These are phyloP conservation scores for Volvariella volvacea DNA, from an alignment of 1,284 basidiomycete genomes.

Conservation along the genomic window DNA sequence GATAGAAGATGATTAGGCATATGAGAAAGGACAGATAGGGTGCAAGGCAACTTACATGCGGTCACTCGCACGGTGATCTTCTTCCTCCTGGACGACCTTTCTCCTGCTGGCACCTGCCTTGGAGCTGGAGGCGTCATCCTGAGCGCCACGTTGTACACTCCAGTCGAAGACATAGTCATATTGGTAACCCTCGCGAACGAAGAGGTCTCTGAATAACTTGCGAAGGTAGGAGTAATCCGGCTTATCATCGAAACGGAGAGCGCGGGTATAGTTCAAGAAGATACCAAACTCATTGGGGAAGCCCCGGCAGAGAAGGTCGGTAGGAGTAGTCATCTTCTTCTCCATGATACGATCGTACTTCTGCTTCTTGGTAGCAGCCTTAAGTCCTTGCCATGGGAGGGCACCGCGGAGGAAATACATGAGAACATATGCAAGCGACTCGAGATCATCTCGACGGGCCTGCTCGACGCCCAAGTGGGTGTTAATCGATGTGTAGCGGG, in stretches of 20 bases:
- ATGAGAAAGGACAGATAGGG: constrained; percentile 15
- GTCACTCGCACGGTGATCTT: constrained; percentile 71
- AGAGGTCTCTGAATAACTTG: constrained; percentile 96
- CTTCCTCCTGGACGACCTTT: constrained; percentile 76
- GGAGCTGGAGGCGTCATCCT: constrained; percentile 58
- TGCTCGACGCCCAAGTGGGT: constrained; percentile 98
- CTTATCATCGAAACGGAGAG: constrained; percentile 96
- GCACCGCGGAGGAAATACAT: constrained; percentile 98
- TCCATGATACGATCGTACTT: constrained; percentile 99
- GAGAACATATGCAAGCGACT: constrained; percentile 93
- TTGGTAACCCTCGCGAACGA: constrained; percentile 94
- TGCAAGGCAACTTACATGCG: constrained; percentile 55
- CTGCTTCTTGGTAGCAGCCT: constrained; percentile 99
- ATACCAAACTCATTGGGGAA: constrained; percentile 98
- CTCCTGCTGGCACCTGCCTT: constrained; percentile 55
- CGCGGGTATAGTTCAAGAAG: constrained; percentile 96
- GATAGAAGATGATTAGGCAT: constrained; percentile 13
- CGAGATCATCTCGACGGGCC: constrained; percentile 92
- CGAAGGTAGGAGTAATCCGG: constrained; percentile 97
- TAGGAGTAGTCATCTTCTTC: constrained; percentile 99
- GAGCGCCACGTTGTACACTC: constrained; percentile 79
- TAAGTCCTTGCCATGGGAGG: constrained; percentile 96
- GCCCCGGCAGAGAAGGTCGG: constrained; percentile 90
- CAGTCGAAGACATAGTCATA: constrained; percentile 99
- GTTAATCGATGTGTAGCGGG: constrained; percentile 99